Evolutionary conservation across 345 rosid genomes (phyloP), one percentile per base, ranked within the genome.

Genomic region (Eucalyptus cloeziana): DNA sequence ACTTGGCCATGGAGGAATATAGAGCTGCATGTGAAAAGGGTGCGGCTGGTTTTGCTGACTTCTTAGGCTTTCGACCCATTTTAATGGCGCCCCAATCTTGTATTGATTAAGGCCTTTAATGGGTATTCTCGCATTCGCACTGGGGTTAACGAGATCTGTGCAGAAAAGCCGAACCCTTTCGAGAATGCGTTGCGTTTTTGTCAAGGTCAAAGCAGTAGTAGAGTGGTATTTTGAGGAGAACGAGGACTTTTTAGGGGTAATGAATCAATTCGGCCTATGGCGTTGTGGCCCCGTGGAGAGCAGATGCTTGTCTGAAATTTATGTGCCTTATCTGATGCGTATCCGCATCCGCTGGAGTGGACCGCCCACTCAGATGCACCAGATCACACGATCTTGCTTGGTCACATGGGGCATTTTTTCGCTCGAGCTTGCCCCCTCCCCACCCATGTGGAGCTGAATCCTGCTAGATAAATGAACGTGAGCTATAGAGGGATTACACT

Each of bases 21-120:
- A 27, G 69, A 62, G 69, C 31, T 62, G 6, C 69, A 5, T 62
- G 69, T 62, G 69, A 54, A 88, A 54, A 16, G 64, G 51, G 89
- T 16, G n/a, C 2, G 17, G 93, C 90, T 89, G 76, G 86, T 86
- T 88, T 88, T 67, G 60, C 81, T 90, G 90, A 90, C 88, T 85
- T 21, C 6, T 69, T 47, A 11, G 47, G 47, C 22, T 11, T 21
- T 40, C 7, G 27, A 76, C 47, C 85, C 47, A 43, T 40, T 37
- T 37, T 30, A 76, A 76, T 76, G 83, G 83, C 15, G 85, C 30
- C 44, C 44, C 3, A 71, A 33, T 71, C 25, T 71, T 40, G 22
- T 33, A 33, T 71, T 33, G 6, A 33, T 71, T 21, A 19, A 71
- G 25, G 44, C 44, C 81, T 13, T 62, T 62, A 30, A 64, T n/a